Evolutionary conservation across 1,284 basidiomycete genomes (phyloP).

Genomic region (Spongiforma sp.): DNA sequence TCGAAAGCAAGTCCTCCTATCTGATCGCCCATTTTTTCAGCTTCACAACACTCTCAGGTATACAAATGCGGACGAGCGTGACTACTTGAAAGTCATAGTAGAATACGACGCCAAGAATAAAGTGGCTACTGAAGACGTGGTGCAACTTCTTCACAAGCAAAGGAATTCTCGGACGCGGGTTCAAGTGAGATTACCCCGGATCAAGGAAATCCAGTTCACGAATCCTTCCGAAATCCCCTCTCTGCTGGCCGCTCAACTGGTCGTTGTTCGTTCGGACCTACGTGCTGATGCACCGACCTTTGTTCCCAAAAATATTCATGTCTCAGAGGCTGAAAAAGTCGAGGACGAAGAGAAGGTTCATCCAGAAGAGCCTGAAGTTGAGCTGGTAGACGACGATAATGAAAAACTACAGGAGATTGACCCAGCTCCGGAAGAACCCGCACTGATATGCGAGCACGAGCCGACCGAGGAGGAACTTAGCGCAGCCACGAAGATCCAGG

Average conservation of each 20-base stretch:
- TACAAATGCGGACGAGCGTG: neutral
- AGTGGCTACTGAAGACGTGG: conserved; percentile 26
- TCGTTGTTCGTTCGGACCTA: conserved; percentile 21
- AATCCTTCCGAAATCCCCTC: conserved; percentile 25
- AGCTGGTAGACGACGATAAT: conserved; percentile 21
- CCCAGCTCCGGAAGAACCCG: conserved; percentile 9
- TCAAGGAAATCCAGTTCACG: conserved; percentile 23
- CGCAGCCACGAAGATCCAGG: conserved; percentile 26
- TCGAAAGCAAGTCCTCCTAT: conserved; percentile 13
- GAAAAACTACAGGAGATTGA: conserved; percentile 21
- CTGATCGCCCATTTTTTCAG: neutral
- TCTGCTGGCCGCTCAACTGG: conserved; percentile 23
- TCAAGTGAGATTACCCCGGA: conserved; percentile 12
- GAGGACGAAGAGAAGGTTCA: conserved; percentile 7
- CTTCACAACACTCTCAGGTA: conserved; percentile 19
- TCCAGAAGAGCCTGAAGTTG: conserved; percentile 13
- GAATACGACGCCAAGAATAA: conserved; percentile 21
- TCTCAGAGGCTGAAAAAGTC: neutral
- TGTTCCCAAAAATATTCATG: conserved; percentile 16
- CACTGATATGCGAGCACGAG: conserved; percentile 18
- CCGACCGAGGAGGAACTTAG: conserved; percentile 25
- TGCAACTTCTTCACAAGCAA: conserved; percentile 29
- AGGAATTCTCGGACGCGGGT: neutral
- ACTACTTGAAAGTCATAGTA: conserved; percentile 22
- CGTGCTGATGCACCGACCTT: conserved; percentile 19